Percentiles rank a stretch among this genome's conserved stretches.
Evolutionary conservation across 345 rosid species (phyloP).

Genomic region (Acer campestre): DNA sequence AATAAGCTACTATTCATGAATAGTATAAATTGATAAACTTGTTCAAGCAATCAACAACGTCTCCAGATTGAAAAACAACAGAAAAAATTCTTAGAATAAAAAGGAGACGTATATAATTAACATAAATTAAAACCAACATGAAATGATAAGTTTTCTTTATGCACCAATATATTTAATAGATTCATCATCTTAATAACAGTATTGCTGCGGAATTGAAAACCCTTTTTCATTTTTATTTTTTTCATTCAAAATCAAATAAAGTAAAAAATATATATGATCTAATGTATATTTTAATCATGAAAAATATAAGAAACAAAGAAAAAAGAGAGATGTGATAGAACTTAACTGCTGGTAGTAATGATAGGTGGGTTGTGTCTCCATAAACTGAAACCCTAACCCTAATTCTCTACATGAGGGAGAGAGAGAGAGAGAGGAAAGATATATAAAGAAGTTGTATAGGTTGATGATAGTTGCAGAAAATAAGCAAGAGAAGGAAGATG

Average conservation of each 20-base stretch:
- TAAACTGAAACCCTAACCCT: slow-evolving; percentile 27
- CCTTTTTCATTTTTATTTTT: neutral
- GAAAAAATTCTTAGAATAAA: neutral
- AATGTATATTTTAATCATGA: neutral
- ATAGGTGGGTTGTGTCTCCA: neutral
- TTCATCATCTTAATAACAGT: neutral
- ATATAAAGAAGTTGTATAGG: slow-evolving; percentile 15
- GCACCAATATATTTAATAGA: neutral
- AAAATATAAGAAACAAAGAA: neutral
- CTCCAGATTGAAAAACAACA: neutral
- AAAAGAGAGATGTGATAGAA: neutral
- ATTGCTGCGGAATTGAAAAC: neutral
- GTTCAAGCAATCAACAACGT: neutral
- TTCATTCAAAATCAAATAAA: neutral
- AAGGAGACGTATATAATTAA: neutral
- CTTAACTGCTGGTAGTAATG: slow-evolving; percentile 12
- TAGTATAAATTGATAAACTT: neutral
- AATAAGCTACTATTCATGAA: neutral
- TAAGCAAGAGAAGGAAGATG: slow-evolving; percentile 18
- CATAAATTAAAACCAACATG: neutral
- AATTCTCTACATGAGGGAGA: slow-evolving; percentile 16
- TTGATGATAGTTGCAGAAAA: slow-evolving; percentile 11
- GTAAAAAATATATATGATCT: neutral
- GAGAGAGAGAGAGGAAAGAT: slow-evolving; percentile 12
- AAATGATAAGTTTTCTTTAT: neutral